A percentile compares a stretch with the other conserved stretches of the same genome.
Evolutionary conservation across 2,329 filamentous ascomycete species (phyloP).

Genomic region (Beauveria pseudobassiana): DNA sequence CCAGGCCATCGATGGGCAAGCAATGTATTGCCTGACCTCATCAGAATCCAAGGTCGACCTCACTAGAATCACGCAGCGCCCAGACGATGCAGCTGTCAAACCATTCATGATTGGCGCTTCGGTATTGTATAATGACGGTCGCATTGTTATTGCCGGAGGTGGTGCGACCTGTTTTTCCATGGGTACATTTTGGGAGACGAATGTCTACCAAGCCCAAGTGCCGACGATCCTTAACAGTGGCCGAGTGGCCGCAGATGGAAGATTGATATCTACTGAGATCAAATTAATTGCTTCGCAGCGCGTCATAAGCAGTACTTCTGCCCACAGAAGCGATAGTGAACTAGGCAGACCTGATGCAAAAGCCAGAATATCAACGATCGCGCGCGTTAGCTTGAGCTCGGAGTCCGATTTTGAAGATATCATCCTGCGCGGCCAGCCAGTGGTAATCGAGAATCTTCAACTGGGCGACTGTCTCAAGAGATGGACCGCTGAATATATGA

Average conservation of each 20-base stretch:
- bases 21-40: background rate
- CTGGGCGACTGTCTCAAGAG: constrained; percentile 58
- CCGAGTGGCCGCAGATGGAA: background rate
- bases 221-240: constrained; percentile 1
- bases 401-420: constrained; percentile 52
- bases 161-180: constrained; percentile 88
- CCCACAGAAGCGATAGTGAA: background rate
- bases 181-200: constrained; percentile 75
- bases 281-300: background rate
- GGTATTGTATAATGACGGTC: constrained; percentile 38
- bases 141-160: constrained; percentile 62
- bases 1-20: constrained; percentile 17
- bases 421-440: constrained; percentile 45
- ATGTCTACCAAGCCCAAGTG: constrained; percentile 38
- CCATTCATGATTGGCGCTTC: constrained; percentile 69
- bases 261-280: background rate
- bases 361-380: constrained; percentile 31
- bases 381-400: constrained; percentile 44
- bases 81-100: constrained; percentile 8
- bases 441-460: constrained; percentile 55
- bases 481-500: constrained; percentile 66
- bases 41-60: constrained; percentile 4
- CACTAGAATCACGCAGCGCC: constrained; percentile 4
- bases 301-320: constrained; percentile 11
- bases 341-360: constrained; percentile 5